phyloP scores from a whole-genome alignment of 768 basidiomycete genomes.

The Lactarius evosmus region DNA sequence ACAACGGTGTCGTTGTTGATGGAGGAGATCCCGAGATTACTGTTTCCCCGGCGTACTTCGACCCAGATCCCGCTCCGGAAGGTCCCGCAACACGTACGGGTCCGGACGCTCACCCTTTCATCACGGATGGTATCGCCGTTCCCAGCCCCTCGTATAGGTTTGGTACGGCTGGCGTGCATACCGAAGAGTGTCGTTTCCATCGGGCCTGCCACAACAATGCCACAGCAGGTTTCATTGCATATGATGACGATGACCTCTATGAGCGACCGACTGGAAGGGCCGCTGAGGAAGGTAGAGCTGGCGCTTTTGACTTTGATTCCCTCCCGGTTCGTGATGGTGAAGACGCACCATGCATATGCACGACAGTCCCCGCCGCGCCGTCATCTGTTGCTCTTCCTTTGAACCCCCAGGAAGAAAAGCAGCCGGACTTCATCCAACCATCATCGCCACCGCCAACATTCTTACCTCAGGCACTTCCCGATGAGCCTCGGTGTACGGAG shows the following conservation, averaged over 20 bases:
- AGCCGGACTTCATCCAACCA: not conserved
- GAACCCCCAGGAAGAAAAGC: conserved; percentile 15
- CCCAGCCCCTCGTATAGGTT: conserved; percentile 19
- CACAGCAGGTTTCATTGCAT: conserved; percentile 37
- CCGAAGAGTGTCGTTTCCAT: conserved; percentile 28
- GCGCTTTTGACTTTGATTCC: conserved; percentile 38
- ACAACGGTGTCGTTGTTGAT: conserved; percentile 12
- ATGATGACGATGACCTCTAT: conserved; percentile 30
- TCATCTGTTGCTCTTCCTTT: conserved; percentile 29
- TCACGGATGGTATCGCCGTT: conserved; percentile 24
- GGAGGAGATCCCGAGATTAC: conserved; percentile 24
- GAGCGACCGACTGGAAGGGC: conserved; percentile 16
- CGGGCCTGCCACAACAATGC: conserved; percentile 26
- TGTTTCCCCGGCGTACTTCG: conserved; percentile 45
- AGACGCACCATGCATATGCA: conserved; percentile 23
- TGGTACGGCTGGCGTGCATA: conserved; percentile 22
- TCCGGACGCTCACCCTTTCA: conserved; percentile 33
- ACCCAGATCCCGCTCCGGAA: conserved; percentile 44
- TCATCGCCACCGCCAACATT: not conserved
- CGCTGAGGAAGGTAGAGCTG: conserved; percentile 24
- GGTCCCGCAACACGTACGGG: conserved; percentile 44
- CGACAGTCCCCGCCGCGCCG: conserved; percentile 21
- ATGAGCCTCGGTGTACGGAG: conserved; percentile 3
- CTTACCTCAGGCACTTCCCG: not conserved
- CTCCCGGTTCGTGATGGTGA: conserved; percentile 33